These are phyloP conservation scores for Leishmania tarentolae DNA, from an alignment of 208 protist genomes.

Conservation along the genomic window DNA sequence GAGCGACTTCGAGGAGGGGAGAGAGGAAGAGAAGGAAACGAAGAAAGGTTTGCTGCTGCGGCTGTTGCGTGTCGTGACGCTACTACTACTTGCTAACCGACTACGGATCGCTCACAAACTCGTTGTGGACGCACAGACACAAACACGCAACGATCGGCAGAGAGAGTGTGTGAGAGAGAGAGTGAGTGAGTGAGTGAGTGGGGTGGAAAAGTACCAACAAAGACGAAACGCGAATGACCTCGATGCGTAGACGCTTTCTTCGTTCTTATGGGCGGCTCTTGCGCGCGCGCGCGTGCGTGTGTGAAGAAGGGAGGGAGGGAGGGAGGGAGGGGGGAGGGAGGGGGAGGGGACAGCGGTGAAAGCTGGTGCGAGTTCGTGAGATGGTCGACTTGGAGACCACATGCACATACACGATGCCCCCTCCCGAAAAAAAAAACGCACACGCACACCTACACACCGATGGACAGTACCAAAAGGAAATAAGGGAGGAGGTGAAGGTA, in stretches of 20 bases:
- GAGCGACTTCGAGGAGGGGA: too few relatives aligned
- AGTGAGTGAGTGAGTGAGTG: conserved; percentile 1
- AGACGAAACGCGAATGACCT: neutral
- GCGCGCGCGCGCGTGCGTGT: neutral
- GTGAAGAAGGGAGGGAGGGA: neutral
- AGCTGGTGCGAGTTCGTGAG: neutral
- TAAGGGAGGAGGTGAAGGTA: neutral
- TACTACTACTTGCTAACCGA: neutral
- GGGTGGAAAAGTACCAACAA: neutral
- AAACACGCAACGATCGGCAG: neutral
- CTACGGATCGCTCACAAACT: neutral
- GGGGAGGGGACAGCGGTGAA: neutral
- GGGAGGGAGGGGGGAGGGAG: neutral
- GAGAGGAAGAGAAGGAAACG: neutral
- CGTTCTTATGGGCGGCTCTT: neutral
- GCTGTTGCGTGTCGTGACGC: neutral
- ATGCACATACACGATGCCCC: neutral
- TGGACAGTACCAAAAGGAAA: neutral
- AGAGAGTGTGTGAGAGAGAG: too few relatives aligned
- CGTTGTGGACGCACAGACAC: neutral
- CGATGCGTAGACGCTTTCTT: neutral
- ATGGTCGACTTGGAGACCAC: neutral
- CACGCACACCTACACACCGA: neutral
- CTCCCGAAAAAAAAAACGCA: neutral
- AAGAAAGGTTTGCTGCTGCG: neutral